A percentile compares a stretch with the other conserved stretches of the same genome.
These are phyloP conservation scores for Amanita phalloides DNA, from an alignment of 768 basidiomycete genomes.

Conservation along the genomic window DNA sequence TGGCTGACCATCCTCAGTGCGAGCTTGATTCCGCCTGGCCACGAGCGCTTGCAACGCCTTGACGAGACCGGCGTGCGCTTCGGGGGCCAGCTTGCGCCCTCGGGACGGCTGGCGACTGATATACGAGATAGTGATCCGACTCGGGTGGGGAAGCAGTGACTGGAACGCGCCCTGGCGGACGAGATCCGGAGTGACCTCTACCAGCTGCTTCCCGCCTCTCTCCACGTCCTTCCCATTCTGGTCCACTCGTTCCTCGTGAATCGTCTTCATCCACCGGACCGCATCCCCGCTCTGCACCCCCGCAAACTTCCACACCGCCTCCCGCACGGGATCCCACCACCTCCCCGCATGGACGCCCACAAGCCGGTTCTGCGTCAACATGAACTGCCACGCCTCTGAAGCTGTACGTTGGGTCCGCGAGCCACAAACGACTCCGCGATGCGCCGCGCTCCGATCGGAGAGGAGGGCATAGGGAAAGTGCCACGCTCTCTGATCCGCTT, in stretches of 20 bases:
- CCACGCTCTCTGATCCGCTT: conserved; percentile 40
- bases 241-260: too few relatives aligned
- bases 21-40: conserved; percentile 14
- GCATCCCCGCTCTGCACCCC: conserved; percentile 21
- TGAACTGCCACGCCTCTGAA: conserved; percentile 51
- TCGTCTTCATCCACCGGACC: conserved; percentile 2
- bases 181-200: neutral
- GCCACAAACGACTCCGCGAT: conserved; percentile 55
- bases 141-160: conserved; percentile 26
- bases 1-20: conserved; percentile 6
- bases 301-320: conserved; percentile 57
- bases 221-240: conserved; percentile 5
- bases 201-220: neutral
- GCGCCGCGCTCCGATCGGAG: conserved; percentile 68
- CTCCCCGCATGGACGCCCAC: conserved; percentile 33
- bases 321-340: conserved; percentile 76
- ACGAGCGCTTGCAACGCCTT: conserved; percentile 40
- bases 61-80: conserved; percentile 48
- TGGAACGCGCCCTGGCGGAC: conserved; percentile 10
- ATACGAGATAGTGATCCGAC: conserved; percentile 59
- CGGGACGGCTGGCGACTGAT: conserved; percentile 51
- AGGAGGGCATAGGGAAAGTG: conserved; percentile 62
- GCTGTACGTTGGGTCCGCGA: conserved; percentile 61
- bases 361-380: conserved; percentile 24
- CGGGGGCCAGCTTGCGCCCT: conserved; percentile 38